These are phyloP conservation scores for Talaromyces marneffei DNA, from an alignment of 2,329 filamentous ascomycete species.

Conservation along the genomic window DNA sequence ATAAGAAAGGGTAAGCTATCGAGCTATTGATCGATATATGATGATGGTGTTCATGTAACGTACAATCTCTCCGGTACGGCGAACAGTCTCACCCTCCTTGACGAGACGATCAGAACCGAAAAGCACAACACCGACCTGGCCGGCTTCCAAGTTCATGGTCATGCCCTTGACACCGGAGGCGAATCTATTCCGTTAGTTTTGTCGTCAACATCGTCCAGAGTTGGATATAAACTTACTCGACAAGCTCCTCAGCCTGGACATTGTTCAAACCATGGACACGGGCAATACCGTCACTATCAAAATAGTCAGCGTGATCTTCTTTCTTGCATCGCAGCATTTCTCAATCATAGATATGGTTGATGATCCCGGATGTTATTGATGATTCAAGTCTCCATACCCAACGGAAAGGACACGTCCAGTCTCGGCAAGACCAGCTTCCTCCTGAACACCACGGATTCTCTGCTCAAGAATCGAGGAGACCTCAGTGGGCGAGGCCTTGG, in stretches of 20 bases:
- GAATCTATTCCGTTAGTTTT: conserved; percentile 61
- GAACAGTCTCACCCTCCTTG: conserved; percentile 98
- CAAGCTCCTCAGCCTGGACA: conserved; percentile 99
- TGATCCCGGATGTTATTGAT: neutral
- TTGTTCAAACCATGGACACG: conserved; percentile 99
- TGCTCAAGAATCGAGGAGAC: conserved; percentile 99
- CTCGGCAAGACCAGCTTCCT: conserved; percentile 94
- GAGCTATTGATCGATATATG: too few relatives aligned
- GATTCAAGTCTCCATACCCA: conserved; percentile 64
- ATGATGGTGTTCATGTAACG: conserved; percentile 44
- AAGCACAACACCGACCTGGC: conserved; percentile 99
- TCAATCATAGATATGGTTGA: neutral
- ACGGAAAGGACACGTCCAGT: conserved; percentile 98
- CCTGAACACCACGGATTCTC: conserved; percentile 96
- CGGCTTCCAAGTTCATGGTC: conserved; percentile 99
- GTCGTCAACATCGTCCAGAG: neutral
- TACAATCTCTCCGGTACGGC: conserved; percentile 99
- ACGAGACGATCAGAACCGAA: conserved; percentile 99
- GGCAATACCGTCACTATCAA: conserved; percentile 94
- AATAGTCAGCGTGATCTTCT: neutral
- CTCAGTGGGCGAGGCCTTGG: conserved; percentile 94
- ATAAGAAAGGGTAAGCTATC: too few relatives aligned
- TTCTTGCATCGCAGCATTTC: neutral
- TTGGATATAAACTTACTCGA: conserved; percentile 69
- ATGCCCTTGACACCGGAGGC: conserved; percentile 99